Base-by-base conservation (phyloP, 371 early-diverging fungal species). In the Spiromyces aspiralis region DNA sequence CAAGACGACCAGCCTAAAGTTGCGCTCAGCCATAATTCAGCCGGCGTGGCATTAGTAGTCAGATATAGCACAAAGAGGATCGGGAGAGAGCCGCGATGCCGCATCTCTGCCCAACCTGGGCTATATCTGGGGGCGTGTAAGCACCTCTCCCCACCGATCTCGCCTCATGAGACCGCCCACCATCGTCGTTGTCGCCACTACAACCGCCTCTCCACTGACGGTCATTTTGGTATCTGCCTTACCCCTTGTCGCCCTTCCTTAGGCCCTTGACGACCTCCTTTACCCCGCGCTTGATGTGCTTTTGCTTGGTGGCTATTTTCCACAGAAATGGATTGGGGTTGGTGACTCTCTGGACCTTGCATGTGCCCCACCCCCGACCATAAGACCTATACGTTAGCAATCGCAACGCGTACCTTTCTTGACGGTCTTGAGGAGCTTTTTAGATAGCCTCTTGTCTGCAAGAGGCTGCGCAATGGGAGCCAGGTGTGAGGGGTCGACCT, bases 251-350 rank as follows among this genome's bases (percentile, higher is more conserved):
- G 48, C 91, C 92, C 76, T 95, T 95, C 55, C 94, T 80, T 54
- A 97, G 74, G 50, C 83, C 88, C 75, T 95, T 95, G 48, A 87
- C 87, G 27, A 94, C 94, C 73, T 97, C 98, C 79, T 95, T 95
- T 27, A 95, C 90, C 56, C 98, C 98, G 56, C 98, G 86, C 68
- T 84, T 87, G 48, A 90, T 78, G 45, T 81, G 80, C 73, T 90
- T 91, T 43, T 80, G 81, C 73, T 87, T 91, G 60, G 87, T 71
- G 47, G 95, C 94, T 90, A 49, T 12, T 24, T 12, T 41, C 25
- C 4, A 21, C n/a, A 41, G 45, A 2, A 23, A 44, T 47, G 2
- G 43, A 43, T 10, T 60, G 21, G 19, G 13, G 6, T 16, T 2
- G 21, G 4, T 2, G 6, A n/a, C 12, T 2, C 13, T 42, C 4